Conservation (phyloP, 768 basidiomycete species). For the Pleurotus eryngii region DNA sequence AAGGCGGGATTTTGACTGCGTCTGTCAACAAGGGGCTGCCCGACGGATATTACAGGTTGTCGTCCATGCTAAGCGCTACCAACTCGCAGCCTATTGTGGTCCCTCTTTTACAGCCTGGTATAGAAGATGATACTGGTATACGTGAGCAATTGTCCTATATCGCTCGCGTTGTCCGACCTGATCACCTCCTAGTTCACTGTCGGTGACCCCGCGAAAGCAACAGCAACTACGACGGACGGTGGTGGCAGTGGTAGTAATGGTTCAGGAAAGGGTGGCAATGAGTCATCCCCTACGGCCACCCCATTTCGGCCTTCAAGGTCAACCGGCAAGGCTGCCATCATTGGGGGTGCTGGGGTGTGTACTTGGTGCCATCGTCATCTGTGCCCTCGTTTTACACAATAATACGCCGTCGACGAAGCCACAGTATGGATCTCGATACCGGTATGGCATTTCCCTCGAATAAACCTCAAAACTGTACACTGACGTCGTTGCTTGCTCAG, state of each 20-base stretch:
- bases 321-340: background rate
- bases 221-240: background rate
- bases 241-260: background rate
- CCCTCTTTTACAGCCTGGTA: background rate
- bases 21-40: background rate
- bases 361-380: background rate
- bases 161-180: background rate
- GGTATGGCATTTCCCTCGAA: background rate
- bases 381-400: background rate
- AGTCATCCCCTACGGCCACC: background rate
- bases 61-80: background rate
- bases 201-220: background rate
- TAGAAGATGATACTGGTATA: background rate
- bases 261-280: background rate
- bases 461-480: background rate
- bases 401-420: background rate
- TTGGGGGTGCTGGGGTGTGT: background rate
- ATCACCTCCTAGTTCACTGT: background rate
- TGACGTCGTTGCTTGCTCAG: background rate
- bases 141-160: background rate
- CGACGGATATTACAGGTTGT: background rate
- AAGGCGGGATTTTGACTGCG: background rate
- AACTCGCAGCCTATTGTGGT: background rate
- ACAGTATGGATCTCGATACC: background rate
- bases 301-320: background rate